Base-by-base conservation (phyloP, 73 alveolate species). In the Urostyla sp. region DNA sequence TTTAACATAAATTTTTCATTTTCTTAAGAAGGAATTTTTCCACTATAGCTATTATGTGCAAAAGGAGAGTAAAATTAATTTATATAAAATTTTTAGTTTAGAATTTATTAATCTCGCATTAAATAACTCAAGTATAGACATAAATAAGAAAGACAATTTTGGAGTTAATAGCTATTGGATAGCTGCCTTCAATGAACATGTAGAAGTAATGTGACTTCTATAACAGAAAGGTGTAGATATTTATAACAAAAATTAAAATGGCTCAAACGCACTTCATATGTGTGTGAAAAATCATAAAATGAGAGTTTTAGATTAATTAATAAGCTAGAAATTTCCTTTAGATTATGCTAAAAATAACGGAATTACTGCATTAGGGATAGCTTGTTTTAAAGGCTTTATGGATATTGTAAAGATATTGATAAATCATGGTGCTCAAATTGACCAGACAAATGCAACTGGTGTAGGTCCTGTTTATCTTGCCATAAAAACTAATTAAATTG, bases 381-480 rank as follows among this genome's bases (percentile, higher is more conserved):
- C 87, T 0, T 45, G 72, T 7, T 57, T 52, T 30, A 75, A 57
- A 43, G 87, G 87, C 11, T 28, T 37, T 38, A 13, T 57, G 4
- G 43, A 40, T 21, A 13, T 75, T 0, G 43, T 75, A 2, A 34
- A 55, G 1, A 8, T 36, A 2, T 55, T 75, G 2, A 20, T 40
- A 5, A 20, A 58, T 20, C 80, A 66, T 20, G 55, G 69, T 13
- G 79, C 87, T 6, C 80, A 75, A 31, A 11, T 75, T 10, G 23
- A 58, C 15, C 4, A 26, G n/a, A 23, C 79, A 1, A 36, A 67
- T 21, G 28, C 76, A 13, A 30, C 16, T 23, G 87, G 87, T 37
- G 43, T 75, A 16, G 73, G 87, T 27, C 80, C 87, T 24, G 49
- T 75, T 18, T 75, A 53, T 60, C 67, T 75, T 24, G 87, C 87